Base-by-base conservation (phyloP, 345 rosid genomes). In the Pistacia integerrima region DNA sequence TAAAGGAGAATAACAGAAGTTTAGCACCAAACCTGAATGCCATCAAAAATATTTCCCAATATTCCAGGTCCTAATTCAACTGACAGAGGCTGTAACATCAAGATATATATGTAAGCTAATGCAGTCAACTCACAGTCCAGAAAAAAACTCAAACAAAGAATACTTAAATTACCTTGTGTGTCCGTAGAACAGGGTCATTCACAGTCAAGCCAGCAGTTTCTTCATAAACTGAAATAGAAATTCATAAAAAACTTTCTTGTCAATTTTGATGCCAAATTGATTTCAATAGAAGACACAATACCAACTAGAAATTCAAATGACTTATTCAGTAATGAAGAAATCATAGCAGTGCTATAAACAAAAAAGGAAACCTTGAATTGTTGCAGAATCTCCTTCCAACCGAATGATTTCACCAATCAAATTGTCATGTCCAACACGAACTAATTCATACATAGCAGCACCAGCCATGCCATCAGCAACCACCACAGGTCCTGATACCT, bases 381-480 rank as follows among this genome's bases (percentile, higher is more conserved):
- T 97, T 2, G 99, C 99, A 71, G 99, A 97, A 83, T 97, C 89
- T 86, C 99, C 99, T 88, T 97, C 99, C 84, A 97, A 84, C 64
- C 99, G 90, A 66, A 97, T 97, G 77, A 97, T 97, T 84, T 97
- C 99, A 74, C 99, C 99, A 38, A 97, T 97, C 76, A 94, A 82
- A 35, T 92, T 91, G 85, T 97, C 98, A 84, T 97, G 90, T 2
- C 99, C 99, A 36, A 97, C 99, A 77, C 99, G 99, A 72, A 97
- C 99, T 59, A 97, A 85, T 82, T 97, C 99, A 73, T 97, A 94
- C 99, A 97, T 97, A 67, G 99, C 99, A 75, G 99, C 99, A 72
- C 99, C 99, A 25, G 90, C 97, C 99, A 97, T 97, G 79, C 99
- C 99, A 86, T 97, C 99, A 1, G 99, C 99, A 66, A 97, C 86